Base-by-base conservation (phyloP, 257 asterid genomes). In the Salvia splendens region DNA sequence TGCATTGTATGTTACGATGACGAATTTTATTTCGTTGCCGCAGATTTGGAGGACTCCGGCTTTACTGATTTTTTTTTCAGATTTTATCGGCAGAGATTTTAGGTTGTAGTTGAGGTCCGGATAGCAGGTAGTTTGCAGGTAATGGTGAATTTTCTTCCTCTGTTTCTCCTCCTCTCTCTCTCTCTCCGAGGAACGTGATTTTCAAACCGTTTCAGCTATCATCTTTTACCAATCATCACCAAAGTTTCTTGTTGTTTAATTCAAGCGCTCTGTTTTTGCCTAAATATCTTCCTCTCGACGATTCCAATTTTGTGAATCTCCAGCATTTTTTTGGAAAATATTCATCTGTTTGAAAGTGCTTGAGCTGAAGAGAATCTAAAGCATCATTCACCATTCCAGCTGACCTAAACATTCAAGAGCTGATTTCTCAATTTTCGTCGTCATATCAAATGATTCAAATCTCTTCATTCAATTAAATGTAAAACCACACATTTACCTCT, bases 11-110 rank as follows among this genome's bases (percentile, higher is more conserved):
- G 71, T 24, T 68, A 48, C 62, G 12, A 24, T 57, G 70, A 66
- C 51, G 64, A 64, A 28, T 15, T 30, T 40, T 14, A 4, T 12
- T 41, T 20, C 32, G 30, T 14, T 55, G 69, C 67, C 49, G 47
- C 83, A 81, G 81, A 81, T 64, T 78, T 72, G 49, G 72, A 61
- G 69, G 42, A 51, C 69, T 68, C 75, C 55, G 60, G 46, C 61
- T 42, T 61, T 24, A 33, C 69, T 33, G 64, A 24, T 58, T 47
- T 48, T 33, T n/a, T 54, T 46, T 48, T 15, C 41, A 5, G 51
- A 47, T 65, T 69, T 47, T 56, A 51, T 52, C 40, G 56, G 59
- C 35, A 3, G 69, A 70, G 61, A 63, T 52, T 12, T 67, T 40
- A 30, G 66, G 73, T 67, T 55, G 14, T 45, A 3, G 60, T 40